These are phyloP conservation scores for Salix purpurea DNA, from an alignment of 345 rosid species.

Conservation along the genomic window DNA sequence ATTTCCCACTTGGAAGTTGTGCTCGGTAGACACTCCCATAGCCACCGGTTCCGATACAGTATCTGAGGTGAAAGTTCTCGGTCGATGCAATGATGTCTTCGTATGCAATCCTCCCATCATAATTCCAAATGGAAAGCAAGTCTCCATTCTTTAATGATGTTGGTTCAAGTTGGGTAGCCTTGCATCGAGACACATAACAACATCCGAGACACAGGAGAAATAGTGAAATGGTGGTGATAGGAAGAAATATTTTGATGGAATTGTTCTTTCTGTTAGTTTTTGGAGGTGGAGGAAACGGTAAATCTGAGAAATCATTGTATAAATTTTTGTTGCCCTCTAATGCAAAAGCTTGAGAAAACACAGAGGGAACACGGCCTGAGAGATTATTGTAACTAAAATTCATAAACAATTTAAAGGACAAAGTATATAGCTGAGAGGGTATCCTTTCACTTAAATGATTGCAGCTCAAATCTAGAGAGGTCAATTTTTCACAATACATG, in stretches of 20 bases:
- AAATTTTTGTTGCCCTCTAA: not conserved
- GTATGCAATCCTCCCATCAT: conserved; percentile 1
- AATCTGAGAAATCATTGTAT: not conserved
- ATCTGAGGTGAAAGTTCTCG: not conserved
- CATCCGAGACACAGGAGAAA: not conserved
- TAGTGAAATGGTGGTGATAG: not conserved
- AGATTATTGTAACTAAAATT: not conserved
- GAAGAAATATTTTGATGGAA: not conserved
- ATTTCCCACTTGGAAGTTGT: not conserved
- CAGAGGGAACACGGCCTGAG: not conserved
- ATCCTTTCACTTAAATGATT: too few relatives aligned
- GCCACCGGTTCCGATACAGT: not conserved
- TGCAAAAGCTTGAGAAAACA: too few relatives aligned
- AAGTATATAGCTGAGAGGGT: too few relatives aligned
- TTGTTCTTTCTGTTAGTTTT: not conserved
- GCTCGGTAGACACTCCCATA: not conserved
- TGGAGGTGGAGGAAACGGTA: too few relatives aligned
- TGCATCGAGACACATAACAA: not conserved
- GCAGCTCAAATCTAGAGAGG: too few relatives aligned
- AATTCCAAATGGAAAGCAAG: not conserved
- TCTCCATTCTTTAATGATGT: not conserved
- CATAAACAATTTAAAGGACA: rapidly evolving
- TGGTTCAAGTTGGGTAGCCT: not conserved
- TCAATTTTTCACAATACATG: too few relatives aligned
- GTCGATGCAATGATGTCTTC: conserved; percentile 6